Evolutionary conservation across 2,329 filamentous ascomycete genomes (phyloP), one percentile per base, ranked within the genome.

Genomic region (Fusarium decemcellulare): DNA sequence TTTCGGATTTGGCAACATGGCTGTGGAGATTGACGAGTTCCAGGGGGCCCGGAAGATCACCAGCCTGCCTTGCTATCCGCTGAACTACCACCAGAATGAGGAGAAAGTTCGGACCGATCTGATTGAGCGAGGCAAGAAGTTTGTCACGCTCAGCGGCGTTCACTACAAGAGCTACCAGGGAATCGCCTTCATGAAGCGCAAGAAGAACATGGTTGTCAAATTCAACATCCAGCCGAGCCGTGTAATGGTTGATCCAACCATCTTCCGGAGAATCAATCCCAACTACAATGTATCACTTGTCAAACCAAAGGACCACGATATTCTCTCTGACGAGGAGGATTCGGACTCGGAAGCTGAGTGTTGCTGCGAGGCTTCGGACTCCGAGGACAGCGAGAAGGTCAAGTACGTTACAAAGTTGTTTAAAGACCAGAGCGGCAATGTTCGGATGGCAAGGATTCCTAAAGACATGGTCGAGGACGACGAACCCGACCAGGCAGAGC

Each of bases 171-270:
- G 89, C 74, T 93, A 95, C 78, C 91, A 95, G 58, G 94, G 94
- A 4, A 90, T 97, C 81, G 94, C 92, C 0, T 97, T 94, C 79
- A 89, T 90, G 82, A 97, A 95, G 83, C 91, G 92, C 78, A 93
- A 93, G 83, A 91, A 91, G 73, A 83, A 68, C 6, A 50, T 60
- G 18, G 86, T 62, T 14, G 82, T 92, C 76, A 95, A 94, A 78
- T 91, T 97, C 79, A 94, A 94, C 75, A 91, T 97, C 78, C 93
- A 94, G 67, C 93, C 94, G 66, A 92, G 94, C 16, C 90, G 95
- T 32, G 87, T 97, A 67, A 97, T 97, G 94, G 85, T 97, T 27
- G 95, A 97, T 75, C 90, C 93, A 0, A 90, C 90, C 5, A 93
- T 92, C 43, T 94, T 97, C 80, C 89, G 93, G 9, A 89, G 93